Evolutionary conservation across 306 rosid genomes (phyloP), one percentile per base, ranked within the genome.

Genomic region (Casuarina glauca): DNA sequence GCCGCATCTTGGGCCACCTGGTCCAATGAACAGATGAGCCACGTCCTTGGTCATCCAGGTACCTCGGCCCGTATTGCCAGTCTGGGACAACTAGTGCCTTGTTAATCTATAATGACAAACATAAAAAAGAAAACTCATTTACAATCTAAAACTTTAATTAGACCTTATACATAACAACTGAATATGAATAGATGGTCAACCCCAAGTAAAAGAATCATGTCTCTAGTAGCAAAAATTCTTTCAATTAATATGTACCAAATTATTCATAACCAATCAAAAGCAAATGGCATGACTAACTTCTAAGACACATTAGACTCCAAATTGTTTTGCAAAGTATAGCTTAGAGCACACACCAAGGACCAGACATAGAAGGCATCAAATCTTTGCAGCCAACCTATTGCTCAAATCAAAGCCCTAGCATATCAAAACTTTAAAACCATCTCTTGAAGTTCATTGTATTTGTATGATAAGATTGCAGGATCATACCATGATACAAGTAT

Each of bases 81-180:
- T 20, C 26, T 20, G 26, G 26, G 26, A 20, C 26, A 20, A 20
- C 26, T 20, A 74, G 42, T 32, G 78, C 32, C 26, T 36, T 53
- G 60, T 16, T 4, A 39, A 51, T 12, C 44, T 66, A 35, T 3
- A 3, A 6, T n/a, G 48, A 52, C 46, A 52, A 38, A 61, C 54
- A 20, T 20, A 74, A n/a, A 70, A 45, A 51, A 76, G 50, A 79
- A 74, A 70, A 15, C 50, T 6, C 35, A 54, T n/a, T 54, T 9
- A 9, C 60, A 17, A 6, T 1, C 8, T 54, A 3, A 54, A 20
- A 54, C 60, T 46, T 9, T 17, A 3, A 13, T 17, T 54, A 20
- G 26, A 20, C 26, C 26, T 20, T 20, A 5, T 17, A 35, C 10
- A 35, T 20, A 41, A 57, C 5, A 20, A 61, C 67, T 17, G 38